Conservation (phyloP, 2,329 filamentous ascomycete genomes). For the Penicillium sp. region DNA sequence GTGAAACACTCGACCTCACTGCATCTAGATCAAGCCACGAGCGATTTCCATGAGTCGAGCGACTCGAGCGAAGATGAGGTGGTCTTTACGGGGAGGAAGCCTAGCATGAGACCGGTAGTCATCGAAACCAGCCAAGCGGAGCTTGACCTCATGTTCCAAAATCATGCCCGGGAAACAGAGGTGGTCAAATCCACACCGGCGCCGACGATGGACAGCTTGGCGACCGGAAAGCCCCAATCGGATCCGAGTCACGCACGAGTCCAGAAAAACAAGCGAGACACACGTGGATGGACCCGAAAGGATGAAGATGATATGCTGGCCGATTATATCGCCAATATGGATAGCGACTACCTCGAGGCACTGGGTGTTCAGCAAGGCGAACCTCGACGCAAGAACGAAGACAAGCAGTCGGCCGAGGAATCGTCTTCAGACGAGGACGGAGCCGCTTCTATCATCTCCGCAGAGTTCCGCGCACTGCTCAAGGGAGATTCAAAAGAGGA, state of each 20-base stretch:
- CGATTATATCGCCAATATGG: slow-evolving; percentile 39
- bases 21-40: slow-evolving; percentile 5
- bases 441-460: background rate
- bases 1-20: too few relatives aligned
- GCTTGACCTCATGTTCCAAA: slow-evolving; percentile 6
- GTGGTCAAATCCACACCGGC: background rate
- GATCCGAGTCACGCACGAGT: background rate
- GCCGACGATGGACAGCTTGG: background rate
- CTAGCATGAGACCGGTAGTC: slow-evolving; percentile 9
- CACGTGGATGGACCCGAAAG: slow-evolving; percentile 26
- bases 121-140: slow-evolving; percentile 14
- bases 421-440: background rate
- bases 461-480: background rate
- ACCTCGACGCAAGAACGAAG: slow-evolving; percentile 6
- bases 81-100: slow-evolving; percentile 33
- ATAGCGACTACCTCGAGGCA: slow-evolving; percentile 23
- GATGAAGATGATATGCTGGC: slow-evolving; percentile 44
- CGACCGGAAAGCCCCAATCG: background rate
- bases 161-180: background rate
- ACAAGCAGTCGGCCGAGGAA: slow-evolving; percentile 1
- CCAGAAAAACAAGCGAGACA: background rate
- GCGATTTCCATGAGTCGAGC: slow-evolving; percentile 53
- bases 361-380: background rate
- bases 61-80: slow-evolving; percentile 65
- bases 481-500: slow-evolving; percentile 2